Percentiles rank a stretch among this genome's conserved stretches.
phyloP scores from a whole-genome alignment of 805 yeast genomes.

The Maudiozyma serrabonitensis region DNA sequence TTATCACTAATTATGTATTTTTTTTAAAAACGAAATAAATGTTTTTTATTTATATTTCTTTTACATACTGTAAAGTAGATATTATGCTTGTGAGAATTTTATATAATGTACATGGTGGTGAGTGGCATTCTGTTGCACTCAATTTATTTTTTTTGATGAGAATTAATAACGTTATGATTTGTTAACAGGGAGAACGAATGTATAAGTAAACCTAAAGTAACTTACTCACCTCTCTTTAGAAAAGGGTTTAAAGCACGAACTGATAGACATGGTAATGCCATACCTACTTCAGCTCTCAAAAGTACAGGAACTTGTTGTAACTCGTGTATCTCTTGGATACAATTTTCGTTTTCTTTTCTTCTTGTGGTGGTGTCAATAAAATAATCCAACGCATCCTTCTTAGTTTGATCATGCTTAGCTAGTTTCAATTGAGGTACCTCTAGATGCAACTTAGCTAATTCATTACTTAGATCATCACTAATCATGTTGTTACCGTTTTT shows the following conservation, averaged over 20 bases:
- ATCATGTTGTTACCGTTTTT: conserved; percentile 17
- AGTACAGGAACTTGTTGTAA: conserved; percentile 73
- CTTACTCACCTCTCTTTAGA: conserved; percentile 17
- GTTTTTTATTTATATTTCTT: no score
- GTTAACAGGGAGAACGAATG: no score
- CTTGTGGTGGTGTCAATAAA: conserved; percentile 50
- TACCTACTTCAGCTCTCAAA: conserved; percentile 84
- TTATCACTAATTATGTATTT: no score
- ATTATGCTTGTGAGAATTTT: neutral
- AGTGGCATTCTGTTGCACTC: no score
- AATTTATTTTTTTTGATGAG: no score
- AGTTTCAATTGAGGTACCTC: conserved; percentile 36
- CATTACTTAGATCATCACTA: conserved; percentile 37
- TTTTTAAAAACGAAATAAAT: no score
- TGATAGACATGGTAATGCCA: conserved; percentile 91
- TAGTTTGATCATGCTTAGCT: conserved; percentile 22
- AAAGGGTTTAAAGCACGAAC: conserved; percentile 90
- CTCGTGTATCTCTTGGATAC: conserved; percentile 75
- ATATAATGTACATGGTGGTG: neutral
- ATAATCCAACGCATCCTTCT: conserved; percentile 35
- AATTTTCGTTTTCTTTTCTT: conserved; percentile 49
- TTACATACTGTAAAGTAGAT: no score
- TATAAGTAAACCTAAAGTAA: no score
- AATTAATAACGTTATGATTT: neutral
- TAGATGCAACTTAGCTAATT: conserved; percentile 42